These are phyloP conservation scores for Benincasa hispida DNA, from an alignment of 306 rosid genomes.

Conservation along the genomic window DNA sequence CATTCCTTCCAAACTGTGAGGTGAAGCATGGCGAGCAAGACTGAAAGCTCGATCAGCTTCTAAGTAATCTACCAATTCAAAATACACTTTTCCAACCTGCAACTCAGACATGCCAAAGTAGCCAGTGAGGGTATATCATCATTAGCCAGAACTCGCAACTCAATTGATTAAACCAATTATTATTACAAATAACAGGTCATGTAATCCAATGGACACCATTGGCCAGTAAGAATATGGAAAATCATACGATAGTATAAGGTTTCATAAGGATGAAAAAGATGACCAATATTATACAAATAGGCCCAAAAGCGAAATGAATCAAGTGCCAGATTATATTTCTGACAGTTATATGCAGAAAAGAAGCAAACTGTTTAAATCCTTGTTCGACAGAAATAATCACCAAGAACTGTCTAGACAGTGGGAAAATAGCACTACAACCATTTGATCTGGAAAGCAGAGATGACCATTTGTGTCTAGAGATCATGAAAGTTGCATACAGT, in stretches of 20 bases:
- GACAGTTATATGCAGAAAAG: neutral
- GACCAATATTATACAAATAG: neutral
- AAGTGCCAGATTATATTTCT: neutral
- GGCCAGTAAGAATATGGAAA: neutral
- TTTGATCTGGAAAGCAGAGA: neutral
- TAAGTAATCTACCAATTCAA: conserved; percentile 81
- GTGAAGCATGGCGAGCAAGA: conserved; percentile 66
- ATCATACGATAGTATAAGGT: neutral
- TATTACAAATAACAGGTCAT: neutral
- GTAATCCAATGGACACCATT: neutral
- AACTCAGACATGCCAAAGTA: conserved; percentile 16
- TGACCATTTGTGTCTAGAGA: neutral
- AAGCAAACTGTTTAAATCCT: neutral
- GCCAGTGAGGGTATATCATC: neutral
- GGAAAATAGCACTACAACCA: neutral
- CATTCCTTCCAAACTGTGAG: conserved; percentile 94
- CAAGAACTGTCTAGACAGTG: neutral
- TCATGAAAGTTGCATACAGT: neutral
- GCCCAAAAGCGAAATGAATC: neutral
- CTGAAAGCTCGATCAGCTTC: conserved; percentile 86
- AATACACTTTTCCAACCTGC: conserved; percentile 89
- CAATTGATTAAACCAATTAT: neutral
- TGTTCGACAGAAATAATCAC: neutral
- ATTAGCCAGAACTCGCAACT: neutral
- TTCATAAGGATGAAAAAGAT: neutral